Base-by-base conservation (phyloP, 768 basidiomycete genomes). In the Melanogaster broomeanus region DNA sequence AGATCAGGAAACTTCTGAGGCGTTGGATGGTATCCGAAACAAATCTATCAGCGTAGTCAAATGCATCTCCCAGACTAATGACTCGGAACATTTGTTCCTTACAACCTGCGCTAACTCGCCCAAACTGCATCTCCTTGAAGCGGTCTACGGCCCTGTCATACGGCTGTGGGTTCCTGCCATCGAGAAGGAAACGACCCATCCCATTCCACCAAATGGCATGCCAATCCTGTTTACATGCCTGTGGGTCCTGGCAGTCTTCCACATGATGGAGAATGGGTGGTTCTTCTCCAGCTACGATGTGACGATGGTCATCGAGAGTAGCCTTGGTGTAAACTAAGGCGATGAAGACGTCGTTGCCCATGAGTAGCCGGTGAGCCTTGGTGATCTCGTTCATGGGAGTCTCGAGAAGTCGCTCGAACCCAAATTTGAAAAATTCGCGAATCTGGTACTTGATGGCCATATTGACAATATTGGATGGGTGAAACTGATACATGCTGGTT, bases 191-290 rank as follows among this genome's bases (percentile, higher is more conserved):
- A 0, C 45, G 38, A 2, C 56, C 63, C 55, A 64, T 64, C 0
- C 57, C 55, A 38, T 58, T 61, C 59, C 59, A 62, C 61, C 64
- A 66, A 1, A 52, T 16, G 0, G 30, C n/a, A 5, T 51, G 49
- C 64, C 62, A 66, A 34, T 66, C 63, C 4, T 40, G 31, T 6
- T n/a, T 19, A 19, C 62, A 63, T n/a, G n/a, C n/a, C n/a, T n/a
- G n/a, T 15, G 38, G 49, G 13, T 53, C 34, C 13, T 27, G 34
- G 24, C 58, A 59, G 16, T 49, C 40, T 1, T 38, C 42, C 3
- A 42, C 19, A 37, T 59, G 51, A 1, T 22, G 2, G 1, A 35
- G 2, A 18, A 54, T 49, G 3, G 1, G 27, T 9, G 56, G 58
- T 21, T 42, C 34, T 44, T 59, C 43, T 1, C 41, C n/a, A 22